phyloP scores from a whole-genome alignment of 371 early-diverging fungal species.

The Conidiobolus incongruus region DNA sequence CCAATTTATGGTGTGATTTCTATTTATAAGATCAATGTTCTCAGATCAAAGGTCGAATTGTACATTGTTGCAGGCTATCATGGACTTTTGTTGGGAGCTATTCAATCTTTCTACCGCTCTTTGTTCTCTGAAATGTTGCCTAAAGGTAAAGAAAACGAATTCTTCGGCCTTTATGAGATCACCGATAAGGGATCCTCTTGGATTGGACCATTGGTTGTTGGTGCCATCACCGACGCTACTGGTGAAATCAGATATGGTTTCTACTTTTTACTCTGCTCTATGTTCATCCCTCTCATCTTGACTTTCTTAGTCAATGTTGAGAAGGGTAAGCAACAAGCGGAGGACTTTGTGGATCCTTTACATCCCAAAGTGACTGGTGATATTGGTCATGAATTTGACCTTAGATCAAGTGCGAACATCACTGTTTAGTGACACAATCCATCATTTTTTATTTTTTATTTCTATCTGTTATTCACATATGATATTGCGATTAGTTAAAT shows the following conservation, averaged over 20 bases:
- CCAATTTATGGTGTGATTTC: constrained; percentile 29
- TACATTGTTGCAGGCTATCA: constrained; percentile 10
- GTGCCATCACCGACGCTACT: constrained; percentile 19
- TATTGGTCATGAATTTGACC: too few species aligned
- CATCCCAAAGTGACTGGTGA: too few species aligned
- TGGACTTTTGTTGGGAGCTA: constrained; percentile 26
- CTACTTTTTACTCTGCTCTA: constrained; percentile 4
- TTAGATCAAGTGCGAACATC: too few species aligned
- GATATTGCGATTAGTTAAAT: too few species aligned
- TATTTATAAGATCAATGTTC: constrained; percentile 13
- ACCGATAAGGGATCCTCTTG: constrained; percentile 33
- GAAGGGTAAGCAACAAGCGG: not conserved
- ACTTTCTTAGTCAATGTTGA: not conserved
- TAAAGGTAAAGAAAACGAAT: constrained; percentile 21
- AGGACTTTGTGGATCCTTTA: too few species aligned
- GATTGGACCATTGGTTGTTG: constrained; percentile 34
- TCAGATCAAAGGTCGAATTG: constrained; percentile 15
- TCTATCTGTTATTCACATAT: too few species aligned
- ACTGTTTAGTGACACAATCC: too few species aligned
- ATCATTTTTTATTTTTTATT: too few species aligned
- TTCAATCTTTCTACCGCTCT: constrained; percentile 19
- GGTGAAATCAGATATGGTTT: constrained; percentile 11
- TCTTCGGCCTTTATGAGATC: constrained; percentile 28
- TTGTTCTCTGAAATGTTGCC: constrained; percentile 26
- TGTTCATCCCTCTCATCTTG: not conserved